These are phyloP conservation scores for Globisporangium irregulare DNA, from an alignment of 352 stramenopile species.

Conservation along the genomic window DNA sequence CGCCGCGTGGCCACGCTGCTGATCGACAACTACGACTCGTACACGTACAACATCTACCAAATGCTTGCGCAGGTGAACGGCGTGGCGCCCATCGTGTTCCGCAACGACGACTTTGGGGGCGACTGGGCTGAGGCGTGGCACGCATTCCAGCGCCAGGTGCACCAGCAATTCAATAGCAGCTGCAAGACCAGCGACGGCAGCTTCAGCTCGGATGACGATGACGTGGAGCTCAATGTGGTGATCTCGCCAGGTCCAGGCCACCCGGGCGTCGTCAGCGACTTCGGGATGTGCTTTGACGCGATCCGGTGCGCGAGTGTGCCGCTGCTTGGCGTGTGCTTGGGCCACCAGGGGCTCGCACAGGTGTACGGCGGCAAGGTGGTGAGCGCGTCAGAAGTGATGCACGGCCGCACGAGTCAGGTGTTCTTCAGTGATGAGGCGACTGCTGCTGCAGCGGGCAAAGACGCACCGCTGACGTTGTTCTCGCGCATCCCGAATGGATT, in stretches of 20 bases:
- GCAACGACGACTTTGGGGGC: slow-evolving; percentile 89
- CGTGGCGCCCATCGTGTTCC: slow-evolving; percentile 84
- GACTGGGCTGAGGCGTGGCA: slow-evolving; percentile 61
- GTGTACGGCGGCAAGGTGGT: slow-evolving; percentile 85
- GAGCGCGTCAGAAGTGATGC: slow-evolving; percentile 88
- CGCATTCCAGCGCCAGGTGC: slow-evolving; percentile 44
- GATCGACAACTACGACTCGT: slow-evolving; percentile 98
- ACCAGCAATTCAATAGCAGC: slow-evolving; percentile 16
- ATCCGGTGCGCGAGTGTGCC: slow-evolving; percentile 65
- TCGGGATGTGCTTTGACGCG: slow-evolving; percentile 87
- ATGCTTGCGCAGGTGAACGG: slow-evolving; percentile 92
- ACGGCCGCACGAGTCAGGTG: slow-evolving; percentile 90
- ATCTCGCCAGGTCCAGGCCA: slow-evolving; percentile 91
- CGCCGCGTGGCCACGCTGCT: slow-evolving; percentile 75
- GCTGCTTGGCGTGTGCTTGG: slow-evolving; percentile 96
- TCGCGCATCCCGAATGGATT: slow-evolving; percentile 64
- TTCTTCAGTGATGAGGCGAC: slow-evolving; percentile 25
- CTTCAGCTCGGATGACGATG: slow-evolving; percentile 10
- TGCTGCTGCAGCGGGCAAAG: not conserved
- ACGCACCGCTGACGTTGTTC: slow-evolving; percentile 37
- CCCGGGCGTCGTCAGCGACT: slow-evolving; percentile 68
- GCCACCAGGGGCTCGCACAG: slow-evolving; percentile 93
- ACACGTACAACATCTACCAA: slow-evolving; percentile 97
- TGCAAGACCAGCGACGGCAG: not conserved
- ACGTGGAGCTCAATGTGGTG: slow-evolving; percentile 75